Base-by-base conservation (phyloP, 192 early-diverging fungal genomes). In the Physocladia obscura region DNA sequence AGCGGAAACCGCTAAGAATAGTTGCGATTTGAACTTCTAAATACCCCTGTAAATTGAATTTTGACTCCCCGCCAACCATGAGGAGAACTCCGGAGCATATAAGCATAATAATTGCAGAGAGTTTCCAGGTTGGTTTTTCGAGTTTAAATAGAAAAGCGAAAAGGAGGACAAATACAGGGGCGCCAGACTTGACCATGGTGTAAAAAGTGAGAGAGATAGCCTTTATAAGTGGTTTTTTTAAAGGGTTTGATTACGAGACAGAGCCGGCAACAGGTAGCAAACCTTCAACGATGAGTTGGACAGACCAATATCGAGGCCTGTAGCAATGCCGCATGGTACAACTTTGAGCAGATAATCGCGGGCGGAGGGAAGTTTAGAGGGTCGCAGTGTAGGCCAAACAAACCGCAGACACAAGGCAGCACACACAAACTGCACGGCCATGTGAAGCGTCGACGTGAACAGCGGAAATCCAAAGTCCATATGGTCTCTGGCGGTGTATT, bases 121-220 rank as follows among this genome's bases (percentile, higher is more conserved):
- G 78, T 47, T 71, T 82, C 77, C 86, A 84, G 0, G 87, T 91
- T 4, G 90, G 86, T 32, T 79, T 73, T 74, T 98, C 95, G 65
- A 98, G 80, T 13, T 85, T 83, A 81, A 98, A 98, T 1, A 90
- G 64, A 62, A 95, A 93, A 2, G 95, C 93, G 76, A 98, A 98
- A 17, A 98, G 63, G 29, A 98, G 82, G n/a, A 84, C 76, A 67
- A 84, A 84, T 6, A 84, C 83, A 8, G 83, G 83, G 19, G 83
- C 80, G 4, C 71, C 79, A 24, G 79, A 81, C 67, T 84, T 84
- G 47, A 84, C 80, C 83, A 84, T 85, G 77, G 89, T 98, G 80
- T 94, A 94, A 71, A 98, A 96, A 1, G 93, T 88, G 36, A 98
- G 85, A 6, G 95, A 90, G 31, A 98, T 93, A 38, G 87, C 87